Percentiles rank a stretch among this genome's conserved stretches.
Conservation (phyloP, 805 yeast genomes). For the Zygoascus ofunaensis region DNA sequence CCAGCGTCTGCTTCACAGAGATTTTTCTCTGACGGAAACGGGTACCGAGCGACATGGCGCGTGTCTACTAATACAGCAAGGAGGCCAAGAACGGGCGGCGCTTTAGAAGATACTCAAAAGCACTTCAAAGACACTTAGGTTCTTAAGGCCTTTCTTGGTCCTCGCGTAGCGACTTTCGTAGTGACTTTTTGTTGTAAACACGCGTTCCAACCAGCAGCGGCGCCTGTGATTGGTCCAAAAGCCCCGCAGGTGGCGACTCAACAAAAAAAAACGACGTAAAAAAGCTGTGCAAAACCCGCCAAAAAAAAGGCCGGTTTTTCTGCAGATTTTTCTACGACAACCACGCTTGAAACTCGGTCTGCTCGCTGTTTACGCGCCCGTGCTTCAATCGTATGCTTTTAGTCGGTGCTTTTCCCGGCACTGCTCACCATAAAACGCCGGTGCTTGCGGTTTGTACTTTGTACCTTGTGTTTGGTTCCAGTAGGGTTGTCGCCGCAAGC, state of each 20-base stretch:
- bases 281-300: background rate
- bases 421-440: background rate
- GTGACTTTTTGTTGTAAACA: background rate
- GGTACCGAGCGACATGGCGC: conserved; percentile 31
- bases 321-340: background rate
- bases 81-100: background rate
- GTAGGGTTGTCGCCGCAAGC: background rate
- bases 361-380: background rate
- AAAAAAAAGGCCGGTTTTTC: background rate
- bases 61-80: background rate
- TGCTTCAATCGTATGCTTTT: background rate
- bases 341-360: background rate
- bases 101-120: background rate
- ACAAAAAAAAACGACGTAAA: background rate
- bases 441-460: background rate
- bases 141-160: background rate
- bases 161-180: background rate
- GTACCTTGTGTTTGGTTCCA: background rate
- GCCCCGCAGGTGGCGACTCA: background rate
- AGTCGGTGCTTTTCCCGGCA: background rate
- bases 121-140: background rate
- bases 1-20: conserved; percentile 79
- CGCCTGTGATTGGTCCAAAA: background rate
- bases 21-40: conserved; percentile 92
- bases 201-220: background rate